Percentiles rank a stretch among this genome's conserved stretches.
phyloP scores from a whole-genome alignment of 768 basidiomycete genomes.

The Hydnum rufescens region DNA sequence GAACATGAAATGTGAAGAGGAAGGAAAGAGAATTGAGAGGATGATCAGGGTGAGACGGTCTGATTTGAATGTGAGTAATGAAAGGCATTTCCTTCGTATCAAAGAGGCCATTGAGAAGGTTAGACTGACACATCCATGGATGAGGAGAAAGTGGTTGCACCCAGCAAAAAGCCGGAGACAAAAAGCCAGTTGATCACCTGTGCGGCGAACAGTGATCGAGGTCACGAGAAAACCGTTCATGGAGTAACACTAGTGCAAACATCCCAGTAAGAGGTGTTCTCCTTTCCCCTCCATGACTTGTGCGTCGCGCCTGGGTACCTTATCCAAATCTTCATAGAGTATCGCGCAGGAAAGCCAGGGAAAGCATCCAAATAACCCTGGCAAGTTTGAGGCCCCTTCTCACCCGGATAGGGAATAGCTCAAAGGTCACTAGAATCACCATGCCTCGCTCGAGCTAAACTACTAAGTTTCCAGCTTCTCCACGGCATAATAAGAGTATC shows the following conservation, averaged over 20 bases:
- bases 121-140: slow-evolving; percentile 24
- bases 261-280: slow-evolving; percentile 3
- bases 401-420: background rate
- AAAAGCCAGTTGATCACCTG: too few relatives aligned
- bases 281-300: slow-evolving; percentile 6
- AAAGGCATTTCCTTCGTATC: slow-evolving; percentile 95
- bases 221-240: too few relatives aligned
- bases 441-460: slow-evolving; percentile 7
- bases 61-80: slow-evolving; percentile 13
- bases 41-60: slow-evolving; percentile 11
- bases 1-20: slow-evolving; percentile 11
- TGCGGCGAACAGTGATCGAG: too few relatives aligned
- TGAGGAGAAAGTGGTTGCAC: slow-evolving; percentile 8
- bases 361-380: slow-evolving; percentile 2
- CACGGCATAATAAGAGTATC: background rate
- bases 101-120: slow-evolving; percentile 62
- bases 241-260: slow-evolving; percentile 7
- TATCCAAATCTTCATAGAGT: slow-evolving; percentile 6
- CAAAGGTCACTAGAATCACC: slow-evolving; percentile 8
- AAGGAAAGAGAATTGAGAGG: background rate
- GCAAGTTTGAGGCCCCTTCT: slow-evolving; percentile 3
- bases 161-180: too few relatives aligned
- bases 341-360: slow-evolving; percentile 7
- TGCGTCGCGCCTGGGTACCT: background rate
- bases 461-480: background rate